Conservation (phyloP, 2,329 filamentous ascomycete species). For the Pseudohalonectria lignicola region DNA sequence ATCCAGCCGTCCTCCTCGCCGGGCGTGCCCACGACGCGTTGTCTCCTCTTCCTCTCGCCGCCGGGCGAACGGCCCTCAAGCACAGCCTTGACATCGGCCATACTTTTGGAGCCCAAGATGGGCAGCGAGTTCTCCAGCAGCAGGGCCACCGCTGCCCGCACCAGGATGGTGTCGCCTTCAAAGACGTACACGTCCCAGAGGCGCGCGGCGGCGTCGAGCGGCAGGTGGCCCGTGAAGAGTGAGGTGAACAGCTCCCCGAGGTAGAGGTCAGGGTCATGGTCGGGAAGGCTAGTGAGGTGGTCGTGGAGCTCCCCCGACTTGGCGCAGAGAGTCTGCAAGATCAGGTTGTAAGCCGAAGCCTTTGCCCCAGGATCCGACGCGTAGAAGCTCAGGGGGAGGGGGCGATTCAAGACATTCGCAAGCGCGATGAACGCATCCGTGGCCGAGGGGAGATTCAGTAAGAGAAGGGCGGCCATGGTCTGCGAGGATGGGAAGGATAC, state of each 20-base stretch:
- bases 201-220: constrained; percentile 58
- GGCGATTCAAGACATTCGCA: constrained; percentile 67
- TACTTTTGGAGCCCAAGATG: constrained; percentile 33
- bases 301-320: constrained; percentile 54
- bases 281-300: constrained; percentile 45
- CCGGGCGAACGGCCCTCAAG: constrained; percentile 14
- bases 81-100: constrained; percentile 30
- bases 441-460: constrained; percentile 58
- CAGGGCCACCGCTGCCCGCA: constrained; percentile 61
- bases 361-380: constrained; percentile 59
- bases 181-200: constrained; percentile 79
- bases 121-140: constrained; percentile 42
- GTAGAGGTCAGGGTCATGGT: constrained; percentile 39
- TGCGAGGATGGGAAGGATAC: constrained; percentile 19
- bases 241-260: constrained; percentile 50
- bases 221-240: constrained; percentile 52
- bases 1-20: constrained; percentile 40
- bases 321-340: constrained; percentile 53
- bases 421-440: constrained; percentile 58
- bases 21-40: constrained; percentile 24
- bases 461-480: constrained; percentile 62
- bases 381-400: constrained; percentile 65
- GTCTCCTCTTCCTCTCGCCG: constrained; percentile 11
- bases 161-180: constrained; percentile 63
- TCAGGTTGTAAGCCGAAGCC: constrained; percentile 55